Conservation (phyloP, 768 basidiomycete species). For the Dendrothele bispora region DNA sequence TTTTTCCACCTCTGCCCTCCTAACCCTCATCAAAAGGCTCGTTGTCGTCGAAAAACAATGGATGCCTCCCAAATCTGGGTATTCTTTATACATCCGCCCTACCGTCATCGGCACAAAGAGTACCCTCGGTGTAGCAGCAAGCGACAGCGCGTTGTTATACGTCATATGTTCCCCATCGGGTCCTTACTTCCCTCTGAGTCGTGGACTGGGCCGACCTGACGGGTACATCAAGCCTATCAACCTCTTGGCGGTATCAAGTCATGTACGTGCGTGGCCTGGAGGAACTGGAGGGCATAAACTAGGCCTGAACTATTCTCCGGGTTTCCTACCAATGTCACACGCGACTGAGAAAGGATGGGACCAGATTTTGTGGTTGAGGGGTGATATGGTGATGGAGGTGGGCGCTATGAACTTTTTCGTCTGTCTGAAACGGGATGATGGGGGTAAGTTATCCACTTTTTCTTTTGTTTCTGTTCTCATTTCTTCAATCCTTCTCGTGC, state of each 20-base stretch:
- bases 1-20: constrained; percentile 46
- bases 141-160: constrained; percentile 70
- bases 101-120: constrained; percentile 37
- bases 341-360: constrained; percentile 71
- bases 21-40: constrained; percentile 55
- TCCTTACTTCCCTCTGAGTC: constrained; percentile 77
- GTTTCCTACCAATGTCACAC: constrained; percentile 61
- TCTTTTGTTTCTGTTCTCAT: too few relatives aligned
- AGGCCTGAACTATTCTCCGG: constrained; percentile 63
- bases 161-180: constrained; percentile 72
- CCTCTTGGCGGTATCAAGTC: constrained; percentile 38
- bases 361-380: constrained; percentile 79
- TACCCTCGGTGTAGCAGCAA: constrained; percentile 50
- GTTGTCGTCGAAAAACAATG: constrained; percentile 56
- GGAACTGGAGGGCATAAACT: constrained; percentile 83
- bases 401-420: constrained; percentile 84
- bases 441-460: constrained; percentile 47
- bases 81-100: constrained; percentile 68
- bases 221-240: constrained; percentile 57
- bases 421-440: constrained; percentile 59
- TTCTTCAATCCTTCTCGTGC: constrained; percentile 20
- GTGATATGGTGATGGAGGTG: constrained; percentile 48
- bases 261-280: constrained; percentile 49
- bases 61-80: constrained; percentile 59
- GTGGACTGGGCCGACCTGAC: too few relatives aligned